These are phyloP conservation scores for Plasmopara viticola DNA, from an alignment of 352 stramenopile genomes.

Conservation along the genomic window DNA sequence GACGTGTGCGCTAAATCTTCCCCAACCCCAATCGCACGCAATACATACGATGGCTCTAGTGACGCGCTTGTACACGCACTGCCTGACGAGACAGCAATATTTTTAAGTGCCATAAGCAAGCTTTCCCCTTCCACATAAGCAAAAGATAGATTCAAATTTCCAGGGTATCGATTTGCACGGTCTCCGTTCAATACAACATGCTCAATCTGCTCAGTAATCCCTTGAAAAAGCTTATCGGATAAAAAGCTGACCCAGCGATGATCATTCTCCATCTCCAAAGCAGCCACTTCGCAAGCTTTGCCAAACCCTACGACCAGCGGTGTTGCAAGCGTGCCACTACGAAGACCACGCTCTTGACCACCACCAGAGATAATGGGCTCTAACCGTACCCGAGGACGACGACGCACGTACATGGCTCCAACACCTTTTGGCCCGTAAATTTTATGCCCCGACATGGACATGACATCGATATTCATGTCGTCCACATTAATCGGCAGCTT, in stretches of 20 bases:
- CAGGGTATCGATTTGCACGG: slow-evolving; percentile 87
- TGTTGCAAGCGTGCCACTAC: slow-evolving; percentile 86
- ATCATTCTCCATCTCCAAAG: slow-evolving; percentile 95
- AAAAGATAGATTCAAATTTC: slow-evolving; percentile 99
- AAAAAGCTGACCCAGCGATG: slow-evolving; percentile 91
- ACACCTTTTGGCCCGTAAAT: slow-evolving; percentile 99
- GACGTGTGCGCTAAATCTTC: slow-evolving; percentile 99
- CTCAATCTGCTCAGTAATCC: slow-evolving; percentile 70
- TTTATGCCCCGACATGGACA: slow-evolving; percentile 98
- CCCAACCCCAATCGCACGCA: slow-evolving; percentile 96
- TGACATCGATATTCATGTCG: slow-evolving; percentile 97
- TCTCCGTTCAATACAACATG: slow-evolving; percentile 97
- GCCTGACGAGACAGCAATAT: slow-evolving; percentile 97
- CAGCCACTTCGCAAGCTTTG: slow-evolving; percentile 89
- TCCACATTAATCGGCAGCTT: slow-evolving; percentile 98
- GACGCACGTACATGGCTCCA: slow-evolving; percentile 96
- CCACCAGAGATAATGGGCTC: slow-evolving; percentile 97
- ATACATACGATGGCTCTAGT: slow-evolving; percentile 98
- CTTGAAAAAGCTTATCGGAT: slow-evolving; percentile 91
- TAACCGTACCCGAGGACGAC: slow-evolving; percentile 93
- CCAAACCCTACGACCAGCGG: slow-evolving; percentile 83
- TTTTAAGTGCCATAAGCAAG: slow-evolving; percentile 98
- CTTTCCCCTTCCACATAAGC: slow-evolving; percentile 99
- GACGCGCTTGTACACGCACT: slow-evolving; percentile 95
- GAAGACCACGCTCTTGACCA: slow-evolving; percentile 96